Base-by-base conservation (phyloP, 164 flowering plant species). In the Aristolochia californica region DNA sequence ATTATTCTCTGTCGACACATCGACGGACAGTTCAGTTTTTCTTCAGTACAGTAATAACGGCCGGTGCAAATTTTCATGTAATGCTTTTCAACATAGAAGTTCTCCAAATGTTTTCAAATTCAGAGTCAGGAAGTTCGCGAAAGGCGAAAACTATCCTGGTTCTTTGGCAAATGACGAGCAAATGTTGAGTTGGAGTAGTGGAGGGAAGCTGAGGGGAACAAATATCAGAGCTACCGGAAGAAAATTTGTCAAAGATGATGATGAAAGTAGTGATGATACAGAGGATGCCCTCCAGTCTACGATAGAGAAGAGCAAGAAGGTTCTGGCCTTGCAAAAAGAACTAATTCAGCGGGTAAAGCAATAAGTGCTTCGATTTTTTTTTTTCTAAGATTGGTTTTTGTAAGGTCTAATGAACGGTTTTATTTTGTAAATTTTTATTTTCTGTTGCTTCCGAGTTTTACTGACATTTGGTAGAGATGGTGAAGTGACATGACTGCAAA, bases 221-320 rank as follows among this genome's bases (percentile, higher is more conserved):
- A 68, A 53, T 25, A 17, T 62, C 45, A 70, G 66, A 63, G 86
- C 75, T 12, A 62, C 55, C 17, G 62, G 62, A 1, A 53, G 45
- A 24, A 69, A 59, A 22, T 69, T 68, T 22, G 67, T 28, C 16
- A 75, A 68, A 51, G 78, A 59, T 15, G 81, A 65, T 48, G 65
- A 67, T 53, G 62, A 52, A 16, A 26, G 44, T 13, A 21, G 20
- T 20, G 78, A 70, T 43, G 77, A 72, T 47, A 5, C 74, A 8
- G 84, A 77, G 27, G 91, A 84, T 62, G 66, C 72, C 2, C 67
- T 88, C 59, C 79, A 83, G 62, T 87, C 78, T 38, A 82, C 95
- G 24, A 79, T 86, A 62, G 84, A 91, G 58, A 91, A 88, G 76
- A 84, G 93, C 80, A 86, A 84, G 73, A 83, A 77, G 70, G 90